phyloP scores from a whole-genome alignment of 2,329 filamentous ascomycete genomes.

The Ophiostoma piceae region DNA sequence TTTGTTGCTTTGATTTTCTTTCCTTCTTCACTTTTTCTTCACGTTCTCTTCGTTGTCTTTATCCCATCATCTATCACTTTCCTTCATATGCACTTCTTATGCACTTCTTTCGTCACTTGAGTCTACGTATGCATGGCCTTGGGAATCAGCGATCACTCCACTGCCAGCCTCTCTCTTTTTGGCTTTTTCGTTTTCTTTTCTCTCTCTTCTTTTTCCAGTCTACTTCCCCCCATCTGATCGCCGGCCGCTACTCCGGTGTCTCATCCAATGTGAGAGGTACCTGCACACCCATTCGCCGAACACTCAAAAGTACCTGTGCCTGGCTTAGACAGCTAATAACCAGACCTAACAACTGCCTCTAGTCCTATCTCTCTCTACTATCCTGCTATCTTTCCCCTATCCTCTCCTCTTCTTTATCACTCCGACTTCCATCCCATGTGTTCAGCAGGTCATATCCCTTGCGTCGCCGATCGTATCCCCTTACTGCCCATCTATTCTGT shows the following conservation, averaged over 20 bases:
- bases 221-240: background rate
- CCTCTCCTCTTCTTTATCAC: too few relatives aligned
- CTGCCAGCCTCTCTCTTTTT: background rate
- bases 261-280: background rate
- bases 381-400: background rate
- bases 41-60: too few relatives aligned
- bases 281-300: constrained; percentile 2
- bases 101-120: background rate
- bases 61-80: background rate
- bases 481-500: background rate
- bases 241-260: constrained; percentile 8
- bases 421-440: background rate
- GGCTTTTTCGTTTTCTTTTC: background rate
- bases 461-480: background rate
- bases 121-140: background rate
- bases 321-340: background rate
- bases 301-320: background rate
- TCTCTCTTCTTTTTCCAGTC: background rate
- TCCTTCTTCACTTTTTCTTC: too few relatives aligned
- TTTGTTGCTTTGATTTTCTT: too few relatives aligned
- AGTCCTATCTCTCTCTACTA: background rate
- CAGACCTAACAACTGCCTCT: background rate
- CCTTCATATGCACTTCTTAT: background rate
- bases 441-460: background rate
- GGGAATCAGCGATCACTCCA: background rate